Percentiles rank a stretch among this genome's conserved stretches.
Evolutionary conservation across 805 yeast species (phyloP).

Genomic region (Priceomyces fermenticarens): DNA sequence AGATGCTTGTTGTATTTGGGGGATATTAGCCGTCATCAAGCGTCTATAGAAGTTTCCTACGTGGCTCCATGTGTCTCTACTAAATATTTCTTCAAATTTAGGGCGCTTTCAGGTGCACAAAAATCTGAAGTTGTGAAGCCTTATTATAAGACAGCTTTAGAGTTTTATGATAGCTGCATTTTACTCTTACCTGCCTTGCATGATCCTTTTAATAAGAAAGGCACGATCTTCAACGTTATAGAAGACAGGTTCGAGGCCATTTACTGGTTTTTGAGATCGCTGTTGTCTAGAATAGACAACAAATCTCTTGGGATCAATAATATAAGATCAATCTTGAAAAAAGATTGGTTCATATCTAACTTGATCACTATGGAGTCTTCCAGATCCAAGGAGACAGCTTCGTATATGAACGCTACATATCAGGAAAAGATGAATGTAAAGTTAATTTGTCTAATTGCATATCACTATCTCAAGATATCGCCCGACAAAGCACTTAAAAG

Average conservation of each 20-base stretch:
- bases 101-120: constrained; percentile 23
- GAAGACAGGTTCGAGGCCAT: constrained; percentile 47
- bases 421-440: constrained; percentile 15
- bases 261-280: constrained; percentile 55
- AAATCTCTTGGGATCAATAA: constrained; percentile 47
- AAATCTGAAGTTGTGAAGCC: constrained; percentile 37
- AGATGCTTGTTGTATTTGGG: constrained; percentile 54
- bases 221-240: constrained; percentile 39
- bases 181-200: constrained; percentile 63
- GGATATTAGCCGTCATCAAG: constrained; percentile 55
- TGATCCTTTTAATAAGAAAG: constrained; percentile 62
- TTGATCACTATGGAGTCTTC: constrained; percentile 15
- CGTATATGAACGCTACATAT: no score
- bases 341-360: constrained; percentile 30
- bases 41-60: constrained; percentile 45
- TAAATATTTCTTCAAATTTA: constrained; percentile 26
- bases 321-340: constrained; percentile 36
- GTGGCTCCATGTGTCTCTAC: constrained; percentile 31
- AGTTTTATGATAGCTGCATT: constrained; percentile 49
- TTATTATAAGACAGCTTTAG: constrained; percentile 22
- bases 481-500: constrained; percentile 28
- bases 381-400: no score
- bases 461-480: constrained; percentile 25
- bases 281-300: constrained; percentile 49
- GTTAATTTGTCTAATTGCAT: constrained; percentile 40